Conservation (phyloP, 768 basidiomycete species). For the Lentinula detonsa region DNA sequence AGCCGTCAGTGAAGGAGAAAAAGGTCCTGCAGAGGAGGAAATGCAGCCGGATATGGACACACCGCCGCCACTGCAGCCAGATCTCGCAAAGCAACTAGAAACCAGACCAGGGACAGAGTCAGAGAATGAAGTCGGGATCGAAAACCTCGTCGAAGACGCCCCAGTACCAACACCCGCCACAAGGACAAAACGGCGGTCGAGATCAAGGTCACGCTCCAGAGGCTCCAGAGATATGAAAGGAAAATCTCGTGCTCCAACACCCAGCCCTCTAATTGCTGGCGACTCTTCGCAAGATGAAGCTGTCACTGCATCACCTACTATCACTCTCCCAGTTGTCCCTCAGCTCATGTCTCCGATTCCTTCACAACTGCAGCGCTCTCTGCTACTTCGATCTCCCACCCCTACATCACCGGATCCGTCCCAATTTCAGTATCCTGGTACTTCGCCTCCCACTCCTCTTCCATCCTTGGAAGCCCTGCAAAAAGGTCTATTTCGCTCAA, state of each 20-base stretch:
- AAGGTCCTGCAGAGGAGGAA: conserved; percentile 33
- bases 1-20: conserved; percentile 79
- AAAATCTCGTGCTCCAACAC: conserved; percentile 42
- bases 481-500: conserved; percentile 79
- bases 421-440: conserved; percentile 51
- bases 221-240: conserved; percentile 70
- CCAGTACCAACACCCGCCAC: conserved; percentile 40
- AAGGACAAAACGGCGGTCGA: conserved; percentile 59
- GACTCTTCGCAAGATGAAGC: conserved; percentile 74
- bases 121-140: conserved; percentile 24
- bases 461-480: conserved; percentile 78
- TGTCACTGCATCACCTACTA: conserved; percentile 28
- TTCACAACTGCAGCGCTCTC: conserved; percentile 48
- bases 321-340: conserved; percentile 28
- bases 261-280: conserved; percentile 37
- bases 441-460: conserved; percentile 61
- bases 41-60: conserved; percentile 13
- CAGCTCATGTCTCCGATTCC: conserved; percentile 42
- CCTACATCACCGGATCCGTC: conserved; percentile 49
- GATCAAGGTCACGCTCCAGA: conserved; percentile 76
- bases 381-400: conserved; percentile 34
- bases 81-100: conserved; percentile 23
- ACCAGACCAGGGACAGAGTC: conserved; percentile 17
- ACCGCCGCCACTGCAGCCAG: conserved; percentile 11
- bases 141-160: conserved; percentile 18